Conservation (phyloP, 768 basidiomycete species). For the Leucocoprinus sp. region DNA sequence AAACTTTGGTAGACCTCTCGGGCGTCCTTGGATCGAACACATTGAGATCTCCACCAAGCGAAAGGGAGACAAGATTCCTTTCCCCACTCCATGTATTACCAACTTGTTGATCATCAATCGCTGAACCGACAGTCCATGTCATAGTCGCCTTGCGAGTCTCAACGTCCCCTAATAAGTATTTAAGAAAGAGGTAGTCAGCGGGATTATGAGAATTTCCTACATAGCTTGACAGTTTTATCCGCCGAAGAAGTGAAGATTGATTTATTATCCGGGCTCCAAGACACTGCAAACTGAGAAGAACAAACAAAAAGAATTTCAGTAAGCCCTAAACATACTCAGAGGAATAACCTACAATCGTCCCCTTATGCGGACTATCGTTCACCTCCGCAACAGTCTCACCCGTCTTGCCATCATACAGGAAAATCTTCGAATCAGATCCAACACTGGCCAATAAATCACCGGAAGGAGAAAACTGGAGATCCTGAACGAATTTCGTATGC, state of each 20-base stretch:
- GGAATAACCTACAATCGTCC: slow-evolving; percentile 55
- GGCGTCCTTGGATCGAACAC: slow-evolving; percentile 70
- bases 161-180: slow-evolving; percentile 62
- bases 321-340: neutral
- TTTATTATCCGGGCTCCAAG: slow-evolving; percentile 77
- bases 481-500: slow-evolving; percentile 90
- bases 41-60: slow-evolving; percentile 74
- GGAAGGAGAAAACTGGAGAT: slow-evolving; percentile 73
- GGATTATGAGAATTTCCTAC: slow-evolving; percentile 33
- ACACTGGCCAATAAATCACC: slow-evolving; percentile 84
- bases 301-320: neutral
- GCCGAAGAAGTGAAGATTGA: slow-evolving; percentile 75
- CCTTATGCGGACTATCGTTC: slow-evolving; percentile 61
- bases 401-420: slow-evolving; percentile 85
- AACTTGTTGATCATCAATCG: slow-evolving; percentile 76
- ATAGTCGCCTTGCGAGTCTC: slow-evolving; percentile 57
- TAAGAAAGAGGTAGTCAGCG: neutral
- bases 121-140: slow-evolving; percentile 67
- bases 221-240: slow-evolving; percentile 82
- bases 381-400: slow-evolving; percentile 73
- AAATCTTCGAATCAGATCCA: slow-evolving; percentile 80
- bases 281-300: slow-evolving; percentile 51
- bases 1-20: slow-evolving; percentile 49
- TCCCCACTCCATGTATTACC: slow-evolving; percentile 80
- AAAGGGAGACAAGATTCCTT: slow-evolving; percentile 71